phyloP scores from a whole-genome alignment of 2,329 filamentous ascomycete species.

The Xylariaceae sp. region DNA sequence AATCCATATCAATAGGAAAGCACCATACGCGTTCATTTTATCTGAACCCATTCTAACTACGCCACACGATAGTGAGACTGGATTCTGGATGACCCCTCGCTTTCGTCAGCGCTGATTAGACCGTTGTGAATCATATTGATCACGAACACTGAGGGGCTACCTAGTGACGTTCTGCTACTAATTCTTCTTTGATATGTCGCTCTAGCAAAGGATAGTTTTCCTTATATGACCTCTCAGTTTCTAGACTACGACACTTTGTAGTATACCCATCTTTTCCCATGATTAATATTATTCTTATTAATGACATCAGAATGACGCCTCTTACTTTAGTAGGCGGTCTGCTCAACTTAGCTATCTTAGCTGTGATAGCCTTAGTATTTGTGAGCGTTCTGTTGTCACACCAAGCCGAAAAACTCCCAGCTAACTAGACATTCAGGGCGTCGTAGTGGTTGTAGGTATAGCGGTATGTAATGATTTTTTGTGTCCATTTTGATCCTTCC shows the following conservation, averaged over 20 bases:
- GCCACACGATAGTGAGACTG: too few species aligned
- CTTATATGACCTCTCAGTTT: not conserved
- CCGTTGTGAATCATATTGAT: too few species aligned
- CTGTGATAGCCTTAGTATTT: not conserved
- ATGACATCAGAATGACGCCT: not conserved
- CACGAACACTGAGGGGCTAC: too few species aligned
- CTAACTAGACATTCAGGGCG: not conserved
- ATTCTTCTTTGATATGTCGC: too few species aligned
- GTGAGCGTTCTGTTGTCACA: not conserved
- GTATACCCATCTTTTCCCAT: not conserved
- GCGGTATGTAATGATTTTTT: constrained; percentile 14
- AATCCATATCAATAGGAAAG: too few species aligned
- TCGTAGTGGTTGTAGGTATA: not conserved
- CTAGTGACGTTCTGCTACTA: too few species aligned
- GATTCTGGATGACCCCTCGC: too few species aligned
- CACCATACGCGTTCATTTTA: too few species aligned
- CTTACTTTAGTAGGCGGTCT: not conserved
- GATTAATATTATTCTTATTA: not conserved
- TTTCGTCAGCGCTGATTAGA: too few species aligned
- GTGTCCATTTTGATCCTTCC: constrained; percentile 14
- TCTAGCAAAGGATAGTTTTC: not conserved
- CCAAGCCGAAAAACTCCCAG: not conserved
- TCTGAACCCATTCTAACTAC: too few species aligned
- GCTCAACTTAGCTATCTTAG: not conserved
- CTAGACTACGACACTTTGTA: not conserved